phyloP scores from a whole-genome alignment of 257 asterid species.

The Parsonsia alboflavescens region DNA sequence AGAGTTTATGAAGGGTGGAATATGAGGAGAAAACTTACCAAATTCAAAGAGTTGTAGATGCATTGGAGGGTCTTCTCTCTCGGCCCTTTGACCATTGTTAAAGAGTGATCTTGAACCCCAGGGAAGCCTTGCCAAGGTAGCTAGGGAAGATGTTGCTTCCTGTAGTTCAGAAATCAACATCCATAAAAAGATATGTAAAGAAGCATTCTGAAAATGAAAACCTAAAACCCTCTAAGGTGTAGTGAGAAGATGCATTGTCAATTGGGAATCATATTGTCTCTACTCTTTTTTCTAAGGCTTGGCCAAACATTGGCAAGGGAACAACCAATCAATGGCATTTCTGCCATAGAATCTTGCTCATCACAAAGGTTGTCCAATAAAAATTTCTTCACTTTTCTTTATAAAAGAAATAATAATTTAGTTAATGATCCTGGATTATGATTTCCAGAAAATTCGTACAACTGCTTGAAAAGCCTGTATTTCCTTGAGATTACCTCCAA shows the following conservation, averaged over 20 bases:
- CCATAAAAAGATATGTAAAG: neutral
- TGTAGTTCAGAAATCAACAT: conserved; percentile 19
- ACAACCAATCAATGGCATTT: neutral
- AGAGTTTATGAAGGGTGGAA: neutral
- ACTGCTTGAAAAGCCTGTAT: neutral
- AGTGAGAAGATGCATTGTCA: neutral
- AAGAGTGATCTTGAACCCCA: conserved; percentile 62
- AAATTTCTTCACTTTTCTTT: neutral
- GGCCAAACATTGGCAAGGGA: neutral
- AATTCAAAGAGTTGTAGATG: conserved; percentile 65
- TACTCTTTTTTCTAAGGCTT: neutral
- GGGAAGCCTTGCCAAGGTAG: conserved; percentile 62
- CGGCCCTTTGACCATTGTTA: conserved; percentile 20
- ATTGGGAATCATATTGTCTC: neutral
- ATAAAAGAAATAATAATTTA: neutral
- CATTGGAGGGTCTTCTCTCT: conserved; percentile 35
- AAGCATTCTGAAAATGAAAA: neutral
- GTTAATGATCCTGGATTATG: neutral
- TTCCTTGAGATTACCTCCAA: conserved; percentile 45
- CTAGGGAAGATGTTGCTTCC: conserved; percentile 62
- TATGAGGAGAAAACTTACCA: conserved; percentile 29
- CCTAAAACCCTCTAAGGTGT: neutral
- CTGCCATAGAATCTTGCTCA: neutral
- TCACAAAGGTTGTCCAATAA: no score
- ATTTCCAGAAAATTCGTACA: neutral